phyloP scores from a whole-genome alignment of 108 stramenopile species.

The Cyclotella atomus region DNA sequence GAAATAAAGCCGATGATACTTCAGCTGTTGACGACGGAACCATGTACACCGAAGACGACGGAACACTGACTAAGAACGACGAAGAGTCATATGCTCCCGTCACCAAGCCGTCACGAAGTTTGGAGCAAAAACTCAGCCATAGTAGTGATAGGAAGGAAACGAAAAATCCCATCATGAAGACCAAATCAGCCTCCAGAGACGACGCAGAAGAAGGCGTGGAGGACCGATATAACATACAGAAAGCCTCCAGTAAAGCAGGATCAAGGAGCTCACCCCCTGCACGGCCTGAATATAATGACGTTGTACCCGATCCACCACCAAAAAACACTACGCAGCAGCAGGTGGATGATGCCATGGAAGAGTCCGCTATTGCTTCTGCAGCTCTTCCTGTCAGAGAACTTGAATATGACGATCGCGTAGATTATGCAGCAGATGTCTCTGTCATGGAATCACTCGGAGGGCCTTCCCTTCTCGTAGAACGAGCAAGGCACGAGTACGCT shows the following conservation, averaged over 20 bases:
- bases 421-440: conserved; percentile 84
- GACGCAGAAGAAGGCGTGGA: conserved; percentile 41
- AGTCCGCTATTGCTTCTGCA: conserved; percentile 40
- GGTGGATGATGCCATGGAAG: conserved; percentile 51
- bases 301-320: conserved; percentile 11
- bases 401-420: conserved; percentile 79
- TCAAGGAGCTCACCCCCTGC: conserved; percentile 1
- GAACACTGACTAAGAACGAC: conserved; percentile 42
- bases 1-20: conserved; percentile 15
- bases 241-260: neutral
- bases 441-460: conserved; percentile 91
- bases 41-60: conserved; percentile 39
- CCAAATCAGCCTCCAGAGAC: conserved; percentile 38
- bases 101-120: conserved; percentile 6
- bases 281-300: neutral
- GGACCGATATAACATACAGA: conserved; percentile 9
- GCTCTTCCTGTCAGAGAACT: conserved; percentile 68
- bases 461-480: conserved; percentile 82
- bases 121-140: conserved; percentile 21
- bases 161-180: conserved; percentile 12
- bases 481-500: conserved; percentile 56
- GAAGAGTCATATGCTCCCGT: conserved; percentile 10
- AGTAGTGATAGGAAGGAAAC: conserved; percentile 23
- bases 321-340: conserved; percentile 30
- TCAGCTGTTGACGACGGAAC: conserved; percentile 35